Percentiles rank a stretch among this genome's conserved stretches.
Conservation (phyloP, 2,329 filamentous ascomycete genomes). For the Ophiostoma novo-ulmi region DNA sequence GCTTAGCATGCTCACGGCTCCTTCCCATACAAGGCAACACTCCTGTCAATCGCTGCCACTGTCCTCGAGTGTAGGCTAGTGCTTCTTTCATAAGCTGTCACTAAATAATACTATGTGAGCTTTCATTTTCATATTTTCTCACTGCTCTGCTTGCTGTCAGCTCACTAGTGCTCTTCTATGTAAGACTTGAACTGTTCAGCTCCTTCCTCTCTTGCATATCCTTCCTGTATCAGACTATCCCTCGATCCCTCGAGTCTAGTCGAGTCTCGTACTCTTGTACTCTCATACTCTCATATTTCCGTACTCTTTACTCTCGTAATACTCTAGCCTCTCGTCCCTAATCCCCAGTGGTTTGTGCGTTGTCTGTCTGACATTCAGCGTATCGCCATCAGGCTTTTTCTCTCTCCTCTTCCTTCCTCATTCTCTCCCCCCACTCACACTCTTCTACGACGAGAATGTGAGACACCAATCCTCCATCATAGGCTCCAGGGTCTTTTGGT, state of each 20-base stretch:
- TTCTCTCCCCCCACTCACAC: background rate
- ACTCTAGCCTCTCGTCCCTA: background rate
- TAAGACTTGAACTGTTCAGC: background rate
- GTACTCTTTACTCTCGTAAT: background rate
- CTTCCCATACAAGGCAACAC: background rate
- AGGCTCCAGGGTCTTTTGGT: background rate
- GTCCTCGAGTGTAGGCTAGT: background rate
- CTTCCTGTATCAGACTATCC: background rate
- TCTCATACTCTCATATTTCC: background rate
- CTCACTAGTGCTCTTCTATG: background rate
- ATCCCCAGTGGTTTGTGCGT: conserved; percentile 10
- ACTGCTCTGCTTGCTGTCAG: background rate
- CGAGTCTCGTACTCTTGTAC: background rate
- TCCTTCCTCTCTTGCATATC: background rate
- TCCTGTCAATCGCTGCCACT: conserved; percentile 6
- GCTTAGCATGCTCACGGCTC: background rate
- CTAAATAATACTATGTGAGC: background rate
- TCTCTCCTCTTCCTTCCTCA: background rate
- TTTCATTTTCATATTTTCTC: background rate
- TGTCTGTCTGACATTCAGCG: conserved; percentile 2
- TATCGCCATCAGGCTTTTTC: background rate
- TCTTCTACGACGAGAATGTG: conserved; percentile 12
- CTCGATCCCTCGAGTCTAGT: background rate
- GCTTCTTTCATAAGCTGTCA: background rate
- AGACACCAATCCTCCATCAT: background rate